A percentile compares a stretch with the other conserved stretches of the same genome.
Evolutionary conservation across 768 basidiomycete genomes (phyloP).

Genomic region (Rhodotorula paludigena): DNA sequence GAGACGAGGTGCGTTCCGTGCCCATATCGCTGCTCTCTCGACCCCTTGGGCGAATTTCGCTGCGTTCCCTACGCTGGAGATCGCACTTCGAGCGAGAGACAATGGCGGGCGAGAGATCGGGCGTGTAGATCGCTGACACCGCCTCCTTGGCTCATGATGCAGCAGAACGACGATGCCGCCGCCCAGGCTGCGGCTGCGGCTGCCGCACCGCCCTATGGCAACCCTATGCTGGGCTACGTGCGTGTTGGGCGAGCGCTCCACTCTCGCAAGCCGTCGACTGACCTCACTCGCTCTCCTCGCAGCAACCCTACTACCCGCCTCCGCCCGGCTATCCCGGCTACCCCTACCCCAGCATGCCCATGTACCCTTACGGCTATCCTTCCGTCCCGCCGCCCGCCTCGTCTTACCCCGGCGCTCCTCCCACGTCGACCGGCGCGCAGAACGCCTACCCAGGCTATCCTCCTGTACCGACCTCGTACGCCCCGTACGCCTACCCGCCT

Average conservation of each 20-base stretch:
- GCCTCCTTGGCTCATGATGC: background rate
- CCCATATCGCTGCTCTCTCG: background rate
- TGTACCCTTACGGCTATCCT: constrained; percentile 35
- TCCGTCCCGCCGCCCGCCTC: constrained; percentile 18
- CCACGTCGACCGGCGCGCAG: constrained; percentile 3
- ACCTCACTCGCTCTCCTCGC: background rate
- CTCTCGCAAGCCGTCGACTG: too few relatives aligned
- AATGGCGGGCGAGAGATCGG: too few relatives aligned
- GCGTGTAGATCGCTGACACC: background rate
- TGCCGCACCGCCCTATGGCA: constrained; percentile 6
- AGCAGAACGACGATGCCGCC: background rate
- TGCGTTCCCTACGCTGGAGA: too few relatives aligned
- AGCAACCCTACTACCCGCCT: constrained; percentile 33
- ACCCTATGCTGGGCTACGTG: constrained; percentile 37
- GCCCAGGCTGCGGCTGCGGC: background rate
- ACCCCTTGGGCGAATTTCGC: too few relatives aligned
- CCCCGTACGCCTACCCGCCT: constrained; percentile 27
- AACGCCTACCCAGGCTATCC: constrained; percentile 14
- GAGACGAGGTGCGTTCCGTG: constrained; percentile 21
- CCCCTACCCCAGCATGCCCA: constrained; percentile 33
- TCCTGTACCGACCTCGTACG: constrained; percentile 5
- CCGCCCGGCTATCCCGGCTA: constrained; percentile 34
- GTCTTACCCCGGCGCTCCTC: constrained; percentile 23
- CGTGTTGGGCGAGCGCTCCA: background rate
- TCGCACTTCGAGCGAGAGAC: too few relatives aligned